Evolutionary conservation across 371 early-diverging fungal genomes (phyloP).

Genomic region (Mucor lusitanicus): DNA sequence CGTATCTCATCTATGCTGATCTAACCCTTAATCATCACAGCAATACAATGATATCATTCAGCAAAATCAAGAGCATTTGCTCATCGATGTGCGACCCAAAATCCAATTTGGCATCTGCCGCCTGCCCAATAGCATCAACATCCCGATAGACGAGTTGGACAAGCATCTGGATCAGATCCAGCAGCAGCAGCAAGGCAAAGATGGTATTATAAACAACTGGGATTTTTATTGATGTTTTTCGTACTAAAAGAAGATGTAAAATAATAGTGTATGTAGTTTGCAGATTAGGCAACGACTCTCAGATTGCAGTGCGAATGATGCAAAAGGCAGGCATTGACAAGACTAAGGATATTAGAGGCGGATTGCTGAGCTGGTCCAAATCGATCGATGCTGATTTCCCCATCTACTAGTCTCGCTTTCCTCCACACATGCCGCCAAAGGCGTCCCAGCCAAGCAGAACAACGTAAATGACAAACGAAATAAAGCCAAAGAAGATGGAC

Average conservation of each 20-base stretch:
- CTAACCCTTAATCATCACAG: constrained; percentile 5
- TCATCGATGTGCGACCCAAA: constrained; percentile 87
- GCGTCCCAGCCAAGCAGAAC: constrained; percentile 51
- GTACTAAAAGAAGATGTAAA: constrained; percentile 16
- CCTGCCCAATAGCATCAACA: constrained; percentile 66
- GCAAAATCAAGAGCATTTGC: constrained; percentile 56
- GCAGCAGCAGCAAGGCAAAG: constrained; percentile 26
- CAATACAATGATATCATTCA: constrained; percentile 42
- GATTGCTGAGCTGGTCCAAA: constrained; percentile 76
- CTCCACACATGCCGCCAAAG: constrained; percentile 34
- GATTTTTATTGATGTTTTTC: constrained; percentile 5
- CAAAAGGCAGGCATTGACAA: constrained; percentile 53
- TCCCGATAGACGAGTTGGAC: constrained; percentile 52
- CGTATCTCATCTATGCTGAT: neutral
- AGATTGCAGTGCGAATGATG: constrained; percentile 77
- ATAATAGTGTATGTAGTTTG: constrained; percentile 83
- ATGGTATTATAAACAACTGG: constrained; percentile 24
- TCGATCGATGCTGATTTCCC: constrained; percentile 84
- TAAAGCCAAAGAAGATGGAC: constrained; percentile 56
- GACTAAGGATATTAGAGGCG: constrained; percentile 81
- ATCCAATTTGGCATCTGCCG: constrained; percentile 84
- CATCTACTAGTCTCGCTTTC: constrained; percentile 60
- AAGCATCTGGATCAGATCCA: constrained; percentile 44
- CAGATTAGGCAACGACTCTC: constrained; percentile 90
- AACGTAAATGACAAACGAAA: constrained; percentile 51